Percentiles rank a stretch among this genome's conserved stretches.
phyloP scores from a whole-genome alignment of 2,329 filamentous ascomycete genomes.

The Coniella vitis region DNA sequence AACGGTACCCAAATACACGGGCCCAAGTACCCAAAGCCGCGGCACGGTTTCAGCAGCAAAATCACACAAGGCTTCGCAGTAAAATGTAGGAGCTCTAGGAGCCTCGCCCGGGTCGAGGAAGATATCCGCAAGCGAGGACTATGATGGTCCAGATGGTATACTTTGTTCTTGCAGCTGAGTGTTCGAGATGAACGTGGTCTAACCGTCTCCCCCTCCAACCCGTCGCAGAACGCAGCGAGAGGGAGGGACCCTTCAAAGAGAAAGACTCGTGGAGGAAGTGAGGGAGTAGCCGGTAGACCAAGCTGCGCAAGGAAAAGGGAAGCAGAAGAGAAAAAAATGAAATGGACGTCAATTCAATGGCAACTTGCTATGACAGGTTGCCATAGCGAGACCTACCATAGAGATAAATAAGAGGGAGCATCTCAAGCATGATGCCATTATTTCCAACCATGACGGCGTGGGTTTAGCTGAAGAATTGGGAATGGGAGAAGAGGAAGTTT shows the following conservation, averaged over 20 bases:
- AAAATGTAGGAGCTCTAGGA: constrained; percentile 26
- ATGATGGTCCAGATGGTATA: constrained; percentile 25
- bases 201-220: constrained; percentile 22
- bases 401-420: no score
- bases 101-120: constrained; percentile 25
- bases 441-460: no score
- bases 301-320: constrained; percentile 1
- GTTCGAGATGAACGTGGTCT: constrained; percentile 7
- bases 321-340: not conserved
- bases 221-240: constrained; percentile 25
- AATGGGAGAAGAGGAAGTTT: no score
- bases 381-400: not conserved
- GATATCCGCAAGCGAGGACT: constrained; percentile 26
- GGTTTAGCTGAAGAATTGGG: no score
- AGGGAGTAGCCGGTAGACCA: constrained; percentile 15
- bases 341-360: no score
- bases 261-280: constrained; percentile 19
- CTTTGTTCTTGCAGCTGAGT: constrained; percentile 24
- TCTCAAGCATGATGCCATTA: no score
- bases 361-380: no score
- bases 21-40: no score
- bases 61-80: not conserved
- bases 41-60: no score
- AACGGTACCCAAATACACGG: no score
- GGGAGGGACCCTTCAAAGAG: constrained; percentile 22